A percentile compares a stretch with the other conserved stretches of the same genome.
phyloP scores from a whole-genome alignment of 2,329 filamentous ascomycete species.

The Alternaria dauci region DNA sequence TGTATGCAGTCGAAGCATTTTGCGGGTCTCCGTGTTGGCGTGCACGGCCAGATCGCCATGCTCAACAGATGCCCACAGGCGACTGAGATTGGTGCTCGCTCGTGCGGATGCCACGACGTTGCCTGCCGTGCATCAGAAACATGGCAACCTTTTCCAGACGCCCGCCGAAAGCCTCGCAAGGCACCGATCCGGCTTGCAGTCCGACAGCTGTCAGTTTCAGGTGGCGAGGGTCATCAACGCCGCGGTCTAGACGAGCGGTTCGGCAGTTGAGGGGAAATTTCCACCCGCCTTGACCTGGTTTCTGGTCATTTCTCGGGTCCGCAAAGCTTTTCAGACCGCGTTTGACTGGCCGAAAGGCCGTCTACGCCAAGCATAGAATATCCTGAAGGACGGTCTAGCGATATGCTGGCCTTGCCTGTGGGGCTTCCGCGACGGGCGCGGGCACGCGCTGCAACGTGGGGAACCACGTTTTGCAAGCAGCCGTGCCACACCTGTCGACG shows the following conservation, averaged over 20 bases:
- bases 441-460: slow-evolving; percentile 45
- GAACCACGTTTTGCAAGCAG: slow-evolving; percentile 38
- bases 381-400: slow-evolving; percentile 30
- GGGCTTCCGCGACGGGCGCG: slow-evolving; percentile 37
- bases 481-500: slow-evolving; percentile 34
- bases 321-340: slow-evolving; percentile 10
- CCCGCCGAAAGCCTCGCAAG: slow-evolving; percentile 25
- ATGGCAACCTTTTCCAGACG: slow-evolving; percentile 25
- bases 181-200: slow-evolving; percentile 27
- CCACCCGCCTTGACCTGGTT: slow-evolving; percentile 23
- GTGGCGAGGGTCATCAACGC: slow-evolving; percentile 12
- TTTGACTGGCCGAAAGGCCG: slow-evolving; percentile 14
- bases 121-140: slow-evolving; percentile 22
- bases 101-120: slow-evolving; percentile 20
- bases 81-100: slow-evolving; percentile 23
- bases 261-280: slow-evolving; percentile 32
- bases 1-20: slow-evolving; percentile 5
- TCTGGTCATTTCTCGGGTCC: slow-evolving; percentile 27
- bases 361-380: slow-evolving; percentile 24
- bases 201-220: slow-evolving; percentile 26
- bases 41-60: slow-evolving; percentile 32
- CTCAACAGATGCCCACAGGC: slow-evolving; percentile 25
- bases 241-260: slow-evolving; percentile 33
- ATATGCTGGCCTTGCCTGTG: slow-evolving; percentile 34
- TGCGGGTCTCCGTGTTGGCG: not conserved